Percentiles rank a stretch among this genome's conserved stretches.
These are phyloP conservation scores for Calocybe cyanea DNA, from an alignment of 768 basidiomycete species.

Conservation along the genomic window DNA sequence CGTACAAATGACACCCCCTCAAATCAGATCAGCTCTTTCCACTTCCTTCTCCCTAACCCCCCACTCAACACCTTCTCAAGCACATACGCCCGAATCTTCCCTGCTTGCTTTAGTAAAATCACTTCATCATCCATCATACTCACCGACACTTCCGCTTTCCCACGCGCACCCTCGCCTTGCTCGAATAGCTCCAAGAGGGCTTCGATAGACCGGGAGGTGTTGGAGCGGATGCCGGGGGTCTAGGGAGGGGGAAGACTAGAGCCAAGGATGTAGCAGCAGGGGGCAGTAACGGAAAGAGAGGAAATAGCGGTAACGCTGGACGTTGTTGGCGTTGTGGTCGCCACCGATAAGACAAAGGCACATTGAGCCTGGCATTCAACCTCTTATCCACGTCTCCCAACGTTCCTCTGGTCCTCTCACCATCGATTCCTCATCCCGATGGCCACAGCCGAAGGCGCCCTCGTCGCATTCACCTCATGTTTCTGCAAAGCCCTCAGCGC, in stretches of 20 bases:
- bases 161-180: conserved; percentile 57
- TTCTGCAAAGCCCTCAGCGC: conserved; percentile 98
- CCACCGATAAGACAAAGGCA: neutral
- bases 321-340: neutral
- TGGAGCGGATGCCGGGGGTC: conserved; percentile 2
- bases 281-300: conserved; percentile 7
- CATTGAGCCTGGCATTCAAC: conserved; percentile 33
- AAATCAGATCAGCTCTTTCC: conserved; percentile 81
- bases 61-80: conserved; percentile 87
- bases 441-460: conserved; percentile 99
- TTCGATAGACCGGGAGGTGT: conserved; percentile 50
- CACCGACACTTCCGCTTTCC: conserved; percentile 36
- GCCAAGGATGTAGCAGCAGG: conserved; percentile 3
- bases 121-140: conserved; percentile 90
- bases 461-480: conserved; percentile 95
- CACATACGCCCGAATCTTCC: conserved; percentile 93
- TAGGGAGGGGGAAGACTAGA: conserved; percentile 7
- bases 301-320: neutral
- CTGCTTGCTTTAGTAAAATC: conserved; percentile 80
- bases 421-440: conserved; percentile 94
- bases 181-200: conserved; percentile 82
- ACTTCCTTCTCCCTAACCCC: conserved; percentile 37
- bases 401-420: conserved; percentile 88
- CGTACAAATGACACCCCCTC: conserved; percentile 89
- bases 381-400: conserved; percentile 55